These are phyloP conservation scores for Colletotrichum chlorophyti DNA, from an alignment of 2,329 filamentous ascomycete species.

Conservation along the genomic window DNA sequence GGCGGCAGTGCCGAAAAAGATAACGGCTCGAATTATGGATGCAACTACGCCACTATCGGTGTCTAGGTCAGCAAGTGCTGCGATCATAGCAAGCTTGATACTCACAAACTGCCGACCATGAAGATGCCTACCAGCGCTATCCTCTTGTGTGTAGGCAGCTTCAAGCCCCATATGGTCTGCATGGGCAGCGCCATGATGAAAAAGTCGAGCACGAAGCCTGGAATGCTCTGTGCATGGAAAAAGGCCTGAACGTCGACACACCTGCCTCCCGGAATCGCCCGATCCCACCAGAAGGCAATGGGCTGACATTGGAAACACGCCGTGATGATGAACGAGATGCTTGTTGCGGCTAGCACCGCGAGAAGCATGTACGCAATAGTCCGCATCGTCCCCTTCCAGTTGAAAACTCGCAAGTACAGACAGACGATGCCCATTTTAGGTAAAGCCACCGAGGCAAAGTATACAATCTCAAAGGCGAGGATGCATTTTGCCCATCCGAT, in stretches of 20 bases:
- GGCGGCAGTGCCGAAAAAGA: slow-evolving; percentile 17
- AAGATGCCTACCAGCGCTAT: slow-evolving; percentile 36
- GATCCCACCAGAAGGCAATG: slow-evolving; percentile 41
- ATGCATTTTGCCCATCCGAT: slow-evolving; percentile 34
- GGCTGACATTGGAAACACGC: slow-evolving; percentile 46
- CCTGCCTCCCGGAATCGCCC: slow-evolving; percentile 31
- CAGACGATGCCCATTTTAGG: slow-evolving; percentile 39
- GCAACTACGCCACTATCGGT: slow-evolving; percentile 20
- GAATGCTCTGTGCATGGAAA: slow-evolving; percentile 34
- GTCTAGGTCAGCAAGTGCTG: not conserved
- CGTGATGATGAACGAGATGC: slow-evolving; percentile 30
- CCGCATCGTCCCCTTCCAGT: slow-evolving; percentile 33
- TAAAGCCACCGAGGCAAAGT: slow-evolving; percentile 36
- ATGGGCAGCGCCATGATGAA: slow-evolving; percentile 36
- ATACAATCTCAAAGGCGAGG: slow-evolving; percentile 36
- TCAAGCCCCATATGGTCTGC: slow-evolving; percentile 35
- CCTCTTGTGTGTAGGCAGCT: slow-evolving; percentile 34
- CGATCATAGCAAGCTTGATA: not conserved
- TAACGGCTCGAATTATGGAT: slow-evolving; percentile 20
- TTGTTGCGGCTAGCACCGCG: slow-evolving; percentile 30
- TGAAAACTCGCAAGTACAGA: slow-evolving; percentile 39
- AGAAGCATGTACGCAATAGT: slow-evolving; percentile 30
- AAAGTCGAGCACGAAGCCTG: slow-evolving; percentile 34
- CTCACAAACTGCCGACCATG: slow-evolving; percentile 36
- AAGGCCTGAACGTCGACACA: slow-evolving; percentile 41